These are phyloP conservation scores for Mycena polygramma DNA, from an alignment of 768 basidiomycete species.

Conservation along the genomic window DNA sequence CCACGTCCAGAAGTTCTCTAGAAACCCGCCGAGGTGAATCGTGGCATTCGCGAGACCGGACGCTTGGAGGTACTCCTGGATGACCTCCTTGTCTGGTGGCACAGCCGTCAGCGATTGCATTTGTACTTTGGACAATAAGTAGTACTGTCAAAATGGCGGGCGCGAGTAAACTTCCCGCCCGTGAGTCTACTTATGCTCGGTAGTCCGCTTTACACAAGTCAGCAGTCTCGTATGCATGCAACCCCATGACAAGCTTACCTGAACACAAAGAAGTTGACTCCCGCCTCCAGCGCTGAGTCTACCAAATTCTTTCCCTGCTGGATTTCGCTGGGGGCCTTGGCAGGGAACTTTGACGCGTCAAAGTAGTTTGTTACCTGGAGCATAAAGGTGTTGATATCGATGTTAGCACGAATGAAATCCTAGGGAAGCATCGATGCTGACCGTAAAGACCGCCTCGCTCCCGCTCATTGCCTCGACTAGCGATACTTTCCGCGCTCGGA, in stretches of 20 bases:
- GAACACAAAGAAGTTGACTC: background rate
- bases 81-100: constrained; percentile 3
- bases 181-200: background rate
- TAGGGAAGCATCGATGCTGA: background rate
- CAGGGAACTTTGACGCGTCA: constrained; percentile 5
- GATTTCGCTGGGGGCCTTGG: constrained; percentile 6
- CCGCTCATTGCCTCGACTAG: constrained; percentile 35
- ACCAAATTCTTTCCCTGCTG: constrained; percentile 18
- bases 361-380: no score
- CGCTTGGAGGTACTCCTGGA: constrained; percentile 2
- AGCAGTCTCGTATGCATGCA: background rate
- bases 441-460: constrained; percentile 38
- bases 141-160: constrained; percentile 11
- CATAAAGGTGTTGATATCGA: no score
- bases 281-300: constrained; percentile 20
- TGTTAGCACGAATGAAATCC: no score
- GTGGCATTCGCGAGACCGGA: constrained; percentile 11
- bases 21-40: constrained; percentile 4
- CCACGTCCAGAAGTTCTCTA: constrained; percentile 19
- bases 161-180: no score
- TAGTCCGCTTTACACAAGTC: background rate
- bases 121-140: no score
- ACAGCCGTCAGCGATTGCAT: no score
- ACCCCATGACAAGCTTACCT: background rate
- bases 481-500: constrained; percentile 20